Base-by-base conservation (phyloP, 495 filamentous ascomycete species). In the Penicillium angulare region DNA sequence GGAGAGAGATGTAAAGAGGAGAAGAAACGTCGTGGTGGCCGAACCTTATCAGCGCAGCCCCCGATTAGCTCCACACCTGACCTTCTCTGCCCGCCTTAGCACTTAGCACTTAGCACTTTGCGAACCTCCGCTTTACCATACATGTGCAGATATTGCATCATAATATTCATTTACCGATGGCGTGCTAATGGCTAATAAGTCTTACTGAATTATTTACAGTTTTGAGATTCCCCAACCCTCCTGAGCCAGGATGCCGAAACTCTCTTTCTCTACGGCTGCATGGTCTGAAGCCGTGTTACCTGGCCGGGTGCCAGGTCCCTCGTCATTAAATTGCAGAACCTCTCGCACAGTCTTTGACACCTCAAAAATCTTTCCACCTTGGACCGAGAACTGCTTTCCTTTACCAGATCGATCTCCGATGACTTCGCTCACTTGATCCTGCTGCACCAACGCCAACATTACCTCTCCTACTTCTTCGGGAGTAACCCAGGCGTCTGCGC, bases 391-490 rank as follows among this genome's bases (percentile, higher is more conserved):
- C 41, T 69, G 58, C n/a, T 46, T 50, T 7, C 63, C 68, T n/a
- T 54, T 44, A 16, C 66, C 64, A 12, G 55, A 59, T 38, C 53
- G 59, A 53, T 76, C 70, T 2, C 73, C 73, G 34, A 76, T 75
- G n/a, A 57, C 61, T 47, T 70, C 69, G 35, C 70, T 63, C 15
- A 78, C 68, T 38, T 65, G 45, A 17, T 73, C 69, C 50, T 79
- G 76, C 60, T 83, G 72, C 6, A 84, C 70, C 21, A 85, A 71
- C 35, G 73, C 72, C 43, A 85, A 53, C 85, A 89, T 89, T 22
- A 79, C 78, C 39, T 77, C 71, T 5, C 83, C 85, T 0, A 89
- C 85, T 52, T 84, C 80, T 52, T 86, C 84, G 0, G 85, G 71
- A 8, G 74, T 80, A 18, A 81, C 81, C 85, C 84, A 88, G 44